Conservation (phyloP, 2,329 filamentous ascomycete species). For the Trichothecium sympodiale region DNA sequence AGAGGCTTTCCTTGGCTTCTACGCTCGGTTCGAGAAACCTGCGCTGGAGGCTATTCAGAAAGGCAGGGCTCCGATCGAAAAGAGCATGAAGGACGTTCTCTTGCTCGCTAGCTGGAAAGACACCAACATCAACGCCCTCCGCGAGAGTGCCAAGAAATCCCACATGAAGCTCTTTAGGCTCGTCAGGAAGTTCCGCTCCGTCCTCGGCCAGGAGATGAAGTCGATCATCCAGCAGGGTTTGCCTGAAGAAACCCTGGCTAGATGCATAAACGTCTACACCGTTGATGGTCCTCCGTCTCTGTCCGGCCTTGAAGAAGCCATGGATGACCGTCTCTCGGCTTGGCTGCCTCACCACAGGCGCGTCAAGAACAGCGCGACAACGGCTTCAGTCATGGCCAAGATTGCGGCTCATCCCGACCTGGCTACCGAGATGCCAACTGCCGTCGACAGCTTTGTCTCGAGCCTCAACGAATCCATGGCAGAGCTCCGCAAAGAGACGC, state of each 20-base stretch:
- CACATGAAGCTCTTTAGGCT: slow-evolving; percentile 88
- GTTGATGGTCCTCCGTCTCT: not conserved
- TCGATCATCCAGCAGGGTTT: slow-evolving; percentile 49
- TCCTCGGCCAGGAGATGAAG: slow-evolving; percentile 68
- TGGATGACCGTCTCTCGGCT: slow-evolving; percentile 15
- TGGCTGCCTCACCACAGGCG: slow-evolving; percentile 44
- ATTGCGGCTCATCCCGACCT: slow-evolving; percentile 42
- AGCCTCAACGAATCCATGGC: slow-evolving; percentile 57
- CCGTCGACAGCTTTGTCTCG: slow-evolving; percentile 57
- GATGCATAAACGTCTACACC: no score
- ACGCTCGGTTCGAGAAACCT: slow-evolving; percentile 55
- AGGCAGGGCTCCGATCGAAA: slow-evolving; percentile 70
- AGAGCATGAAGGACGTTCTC: slow-evolving; percentile 85
- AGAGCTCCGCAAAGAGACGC: slow-evolving; percentile 75
- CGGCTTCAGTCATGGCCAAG: slow-evolving; percentile 63
- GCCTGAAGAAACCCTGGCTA: slow-evolving; percentile 40
- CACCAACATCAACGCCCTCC: slow-evolving; percentile 81
- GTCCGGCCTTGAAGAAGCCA: not conserved
- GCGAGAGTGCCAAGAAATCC: slow-evolving; percentile 80
- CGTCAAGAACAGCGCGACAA: slow-evolving; percentile 58
- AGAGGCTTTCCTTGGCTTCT: slow-evolving; percentile 67
- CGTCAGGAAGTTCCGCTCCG: slow-evolving; percentile 75
- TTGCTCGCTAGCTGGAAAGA: slow-evolving; percentile 96
- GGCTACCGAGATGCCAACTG: slow-evolving; percentile 42
- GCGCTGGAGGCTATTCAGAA: slow-evolving; percentile 54